Conservation (phyloP, 1,284 basidiomycete species). For the Pseudozyma thailandica region DNA sequence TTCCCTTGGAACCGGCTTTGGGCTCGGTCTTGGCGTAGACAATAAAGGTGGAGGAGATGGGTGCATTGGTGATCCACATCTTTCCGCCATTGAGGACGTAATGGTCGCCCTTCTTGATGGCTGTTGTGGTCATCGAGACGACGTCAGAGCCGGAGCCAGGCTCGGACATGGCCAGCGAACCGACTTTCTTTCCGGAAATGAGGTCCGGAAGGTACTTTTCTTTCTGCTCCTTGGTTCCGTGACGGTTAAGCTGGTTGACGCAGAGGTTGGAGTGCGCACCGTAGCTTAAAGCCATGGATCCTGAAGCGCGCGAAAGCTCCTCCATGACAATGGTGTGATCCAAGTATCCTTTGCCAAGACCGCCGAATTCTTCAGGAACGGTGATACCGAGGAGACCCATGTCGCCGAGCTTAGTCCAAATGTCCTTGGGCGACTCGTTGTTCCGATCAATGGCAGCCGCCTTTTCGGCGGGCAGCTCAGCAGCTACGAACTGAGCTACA, state of each 20-base stretch:
- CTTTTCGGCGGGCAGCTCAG: constrained; percentile 41
- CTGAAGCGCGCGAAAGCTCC: constrained; percentile 84
- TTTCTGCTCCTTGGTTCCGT: constrained; percentile 87
- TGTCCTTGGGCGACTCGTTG: constrained; percentile 51
- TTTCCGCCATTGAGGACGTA: constrained; percentile 88
- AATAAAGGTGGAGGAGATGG: constrained; percentile 85
- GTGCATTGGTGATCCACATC: constrained; percentile 97
- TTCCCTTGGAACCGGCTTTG: constrained; percentile 82
- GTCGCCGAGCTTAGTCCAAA: constrained; percentile 59
- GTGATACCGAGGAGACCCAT: constrained; percentile 63
- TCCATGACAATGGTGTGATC: constrained; percentile 64
- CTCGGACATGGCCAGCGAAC: constrained; percentile 93
- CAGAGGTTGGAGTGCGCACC: constrained; percentile 77
- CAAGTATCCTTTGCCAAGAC: constrained; percentile 56
- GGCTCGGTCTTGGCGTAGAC: constrained; percentile 92
- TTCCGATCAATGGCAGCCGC: constrained; percentile 49
- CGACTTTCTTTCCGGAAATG: constrained; percentile 82
- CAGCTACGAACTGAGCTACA: constrained; percentile 41
- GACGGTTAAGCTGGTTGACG: constrained; percentile 78
- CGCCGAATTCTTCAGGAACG: constrained; percentile 55
- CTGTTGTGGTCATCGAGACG: constrained; percentile 84
- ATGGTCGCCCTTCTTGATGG: constrained; percentile 79
- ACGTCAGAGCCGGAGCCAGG: constrained; percentile 90
- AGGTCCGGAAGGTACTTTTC: constrained; percentile 86
- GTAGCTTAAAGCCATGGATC: constrained; percentile 89